Conservation (phyloP, 495 filamentous ascomycete genomes). For the Penicillium soppii region DNA sequence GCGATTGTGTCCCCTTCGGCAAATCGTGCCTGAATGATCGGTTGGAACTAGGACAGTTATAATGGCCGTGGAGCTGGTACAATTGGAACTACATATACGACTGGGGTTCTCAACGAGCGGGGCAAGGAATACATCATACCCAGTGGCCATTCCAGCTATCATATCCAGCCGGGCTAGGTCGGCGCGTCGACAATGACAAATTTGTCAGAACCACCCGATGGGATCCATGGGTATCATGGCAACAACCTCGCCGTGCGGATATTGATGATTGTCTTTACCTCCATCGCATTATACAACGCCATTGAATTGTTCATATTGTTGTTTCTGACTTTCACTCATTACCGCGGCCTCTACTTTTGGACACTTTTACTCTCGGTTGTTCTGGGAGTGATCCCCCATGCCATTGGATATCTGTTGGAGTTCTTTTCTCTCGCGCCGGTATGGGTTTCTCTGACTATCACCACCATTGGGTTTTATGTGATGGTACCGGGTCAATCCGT, state of each 20-base stretch:
- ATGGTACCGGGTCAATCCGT: constrained; percentile 69
- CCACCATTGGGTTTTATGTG: constrained; percentile 55
- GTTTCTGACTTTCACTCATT: constrained; percentile 49
- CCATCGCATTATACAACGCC: constrained; percentile 52
- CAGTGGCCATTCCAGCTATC: neutral
- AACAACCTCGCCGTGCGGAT: constrained; percentile 31
- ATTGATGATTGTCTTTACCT: constrained; percentile 47
- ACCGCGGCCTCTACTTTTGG: constrained; percentile 53
- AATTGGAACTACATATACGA: constrained; percentile 9
- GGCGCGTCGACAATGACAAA: constrained; percentile 6
- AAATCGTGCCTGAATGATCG: constrained; percentile 7
- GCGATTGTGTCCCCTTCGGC: neutral
- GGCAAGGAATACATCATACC: neutral
- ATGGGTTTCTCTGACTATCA: constrained; percentile 37
- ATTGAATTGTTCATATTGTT: constrained; percentile 48
- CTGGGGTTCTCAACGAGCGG: constrained; percentile 5
- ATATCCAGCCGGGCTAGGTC: neutral
- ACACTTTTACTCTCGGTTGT: constrained; percentile 40
- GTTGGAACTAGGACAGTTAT: constrained; percentile 1
- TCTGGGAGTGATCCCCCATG: constrained; percentile 53
- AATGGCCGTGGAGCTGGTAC: constrained; percentile 14
- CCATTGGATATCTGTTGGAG: constrained; percentile 54
- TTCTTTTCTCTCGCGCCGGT: constrained; percentile 46
- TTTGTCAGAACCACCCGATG: constrained; percentile 30
- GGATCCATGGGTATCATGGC: constrained; percentile 34